Percentiles rank a stretch among this genome's conserved stretches.
phyloP scores from a whole-genome alignment of 345 rosid genomes.

The Streptanthus diversifolius region DNA sequence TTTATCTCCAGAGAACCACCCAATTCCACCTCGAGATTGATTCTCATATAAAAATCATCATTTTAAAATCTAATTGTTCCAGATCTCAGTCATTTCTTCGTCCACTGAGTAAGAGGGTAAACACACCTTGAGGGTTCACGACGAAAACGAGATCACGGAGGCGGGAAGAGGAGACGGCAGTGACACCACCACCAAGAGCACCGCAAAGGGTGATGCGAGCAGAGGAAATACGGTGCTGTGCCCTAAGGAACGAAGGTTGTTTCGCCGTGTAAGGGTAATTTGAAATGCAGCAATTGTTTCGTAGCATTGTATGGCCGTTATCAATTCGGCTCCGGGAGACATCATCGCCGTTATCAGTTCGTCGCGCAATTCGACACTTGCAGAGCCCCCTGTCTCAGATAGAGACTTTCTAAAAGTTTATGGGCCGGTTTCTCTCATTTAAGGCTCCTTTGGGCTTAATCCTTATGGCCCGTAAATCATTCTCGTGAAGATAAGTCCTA shows the following conservation, averaged over 20 bases:
- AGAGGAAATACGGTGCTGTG: slow-evolving; percentile 39
- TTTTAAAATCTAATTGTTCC: neutral
- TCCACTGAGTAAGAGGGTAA: neutral
- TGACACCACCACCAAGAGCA: slow-evolving; percentile 4
- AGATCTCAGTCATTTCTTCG: neutral
- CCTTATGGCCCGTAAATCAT: neutral
- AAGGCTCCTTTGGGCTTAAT: neutral
- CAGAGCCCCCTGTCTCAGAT: neutral
- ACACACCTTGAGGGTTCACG: slow-evolving; percentile 80
- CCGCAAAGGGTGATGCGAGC: slow-evolving; percentile 34
- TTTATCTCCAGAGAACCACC: neutral
- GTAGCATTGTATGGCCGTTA: slow-evolving; percentile 38
- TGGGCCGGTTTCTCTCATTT: neutral
- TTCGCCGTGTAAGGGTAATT: slow-evolving; percentile 33
- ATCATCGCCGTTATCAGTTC: slow-evolving; percentile 30
- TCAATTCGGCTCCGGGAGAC: slow-evolving; percentile 9
- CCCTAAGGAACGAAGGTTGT: slow-evolving; percentile 34
- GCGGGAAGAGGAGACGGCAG: slow-evolving; percentile 42
- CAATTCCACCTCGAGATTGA: neutral
- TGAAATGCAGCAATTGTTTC: slow-evolving; percentile 27
- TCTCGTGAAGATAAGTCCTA: neutral
- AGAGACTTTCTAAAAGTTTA: neutral
- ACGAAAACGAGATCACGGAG: slow-evolving; percentile 89
- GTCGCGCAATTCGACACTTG: neutral
- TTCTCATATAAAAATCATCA: neutral